Percentiles rank a stretch among this genome's conserved stretches.
phyloP scores from a whole-genome alignment of 257 asterid species.

The Gardenia jasminoides region DNA sequence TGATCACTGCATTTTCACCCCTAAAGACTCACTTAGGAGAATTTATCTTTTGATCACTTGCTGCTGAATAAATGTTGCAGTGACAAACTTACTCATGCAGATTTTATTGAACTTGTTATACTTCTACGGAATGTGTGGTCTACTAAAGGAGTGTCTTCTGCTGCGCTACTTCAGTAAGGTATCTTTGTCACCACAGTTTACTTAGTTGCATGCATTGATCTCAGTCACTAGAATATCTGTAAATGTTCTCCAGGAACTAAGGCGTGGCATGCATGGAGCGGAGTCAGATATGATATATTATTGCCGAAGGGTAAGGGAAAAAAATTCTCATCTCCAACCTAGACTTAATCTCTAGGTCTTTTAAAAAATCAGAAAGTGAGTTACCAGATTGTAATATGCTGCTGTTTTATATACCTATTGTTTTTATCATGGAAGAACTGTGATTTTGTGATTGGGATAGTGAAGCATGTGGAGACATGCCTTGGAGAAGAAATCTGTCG shows the following conservation, averaged over 20 bases:
- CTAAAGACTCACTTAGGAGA: neutral
- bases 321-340: neutral
- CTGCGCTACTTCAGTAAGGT: constrained; percentile 29
- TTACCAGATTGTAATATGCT: neutral
- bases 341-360: neutral
- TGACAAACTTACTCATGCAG: constrained; percentile 9
- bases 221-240: neutral
- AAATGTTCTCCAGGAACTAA: constrained; percentile 12
- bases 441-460: neutral
- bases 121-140: constrained; percentile 25
- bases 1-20: neutral
- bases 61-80: neutral
- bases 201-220: neutral
- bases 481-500: neutral
- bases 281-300: constrained; percentile 16
- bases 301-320: constrained; percentile 17
- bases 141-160: constrained; percentile 22
- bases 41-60: neutral
- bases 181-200: neutral
- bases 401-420: neutral
- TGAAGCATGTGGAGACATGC: neutral
- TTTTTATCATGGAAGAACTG: neutral
- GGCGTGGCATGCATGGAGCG: constrained; percentile 14
- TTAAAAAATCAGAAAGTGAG: neutral
- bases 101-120: constrained; percentile 21